Evolutionary conservation across 75 land plant species (phyloP).

Genomic region (Selaginella tamariscina): DNA sequence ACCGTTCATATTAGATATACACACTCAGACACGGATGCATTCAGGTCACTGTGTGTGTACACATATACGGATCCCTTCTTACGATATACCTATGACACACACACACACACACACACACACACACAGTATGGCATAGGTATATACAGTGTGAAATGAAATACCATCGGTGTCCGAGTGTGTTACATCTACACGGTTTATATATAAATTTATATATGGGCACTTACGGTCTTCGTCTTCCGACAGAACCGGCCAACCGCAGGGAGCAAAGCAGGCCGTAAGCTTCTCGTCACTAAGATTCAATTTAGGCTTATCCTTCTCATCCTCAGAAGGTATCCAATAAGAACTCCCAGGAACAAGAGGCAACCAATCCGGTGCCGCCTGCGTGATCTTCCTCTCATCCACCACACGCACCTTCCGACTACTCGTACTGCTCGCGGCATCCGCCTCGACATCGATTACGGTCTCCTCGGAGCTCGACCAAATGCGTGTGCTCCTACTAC

Average conservation of each 20-base stretch:
- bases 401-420: neutral
- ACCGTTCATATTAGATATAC: no score
- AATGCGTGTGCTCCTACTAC: neutral
- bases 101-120: no score
- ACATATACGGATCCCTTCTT: no score
- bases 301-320: neutral
- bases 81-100: no score
- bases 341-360: constrained; percentile 11
- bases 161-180: no score
- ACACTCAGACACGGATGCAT: no score
- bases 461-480: neutral
- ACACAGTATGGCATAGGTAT: no score
- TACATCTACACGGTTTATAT: no score
- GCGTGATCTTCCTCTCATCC: constrained; percentile 5
- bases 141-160: no score
- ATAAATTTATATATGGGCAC: no score
- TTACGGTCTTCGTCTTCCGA: neutral
- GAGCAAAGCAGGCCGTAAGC: neutral
- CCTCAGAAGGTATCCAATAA: constrained; percentile 13
- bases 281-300: neutral
- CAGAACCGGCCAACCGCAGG: neutral
- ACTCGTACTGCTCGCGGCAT: neutral
- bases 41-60: no score
- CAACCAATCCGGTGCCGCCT: constrained; percentile 6
- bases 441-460: neutral